Percentiles rank a stretch among this genome's conserved stretches.
Evolutionary conservation across 2,329 filamentous ascomycete species (phyloP).

Genomic region (Aspergillus caelatus): DNA sequence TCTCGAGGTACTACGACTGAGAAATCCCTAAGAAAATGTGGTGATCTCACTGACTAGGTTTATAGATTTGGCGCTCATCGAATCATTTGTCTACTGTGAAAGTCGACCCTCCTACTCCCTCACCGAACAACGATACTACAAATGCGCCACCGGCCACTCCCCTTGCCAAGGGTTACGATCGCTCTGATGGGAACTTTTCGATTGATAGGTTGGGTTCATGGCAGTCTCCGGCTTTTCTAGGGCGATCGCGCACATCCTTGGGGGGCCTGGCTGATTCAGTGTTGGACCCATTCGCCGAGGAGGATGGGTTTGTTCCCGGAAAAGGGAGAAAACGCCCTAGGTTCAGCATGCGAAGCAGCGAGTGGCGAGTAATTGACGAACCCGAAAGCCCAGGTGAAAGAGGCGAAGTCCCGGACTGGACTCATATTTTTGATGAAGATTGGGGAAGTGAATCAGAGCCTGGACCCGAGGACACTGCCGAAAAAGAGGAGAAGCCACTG

Average conservation of each 20-base stretch:
- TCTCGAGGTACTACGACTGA: slow-evolving; percentile 34
- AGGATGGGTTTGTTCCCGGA: slow-evolving; percentile 63
- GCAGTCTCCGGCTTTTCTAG: slow-evolving; percentile 78
- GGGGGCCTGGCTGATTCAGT: slow-evolving; percentile 66
- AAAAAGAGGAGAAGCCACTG: background rate
- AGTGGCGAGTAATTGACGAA: slow-evolving; percentile 75
- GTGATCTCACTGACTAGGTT: background rate
- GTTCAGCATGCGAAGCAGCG: slow-evolving; percentile 65
- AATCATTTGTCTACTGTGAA: slow-evolving; percentile 45
- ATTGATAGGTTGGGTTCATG: slow-evolving; percentile 57
- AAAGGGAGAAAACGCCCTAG: slow-evolving; percentile 70
- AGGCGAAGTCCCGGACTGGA: slow-evolving; percentile 36
- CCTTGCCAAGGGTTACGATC: slow-evolving; percentile 24
- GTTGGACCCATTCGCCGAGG: slow-evolving; percentile 68
- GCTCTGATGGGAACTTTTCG: slow-evolving; percentile 5
- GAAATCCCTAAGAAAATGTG: background rate
- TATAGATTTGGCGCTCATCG: slow-evolving; percentile 31
- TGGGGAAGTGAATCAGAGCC: slow-evolving; percentile 14
- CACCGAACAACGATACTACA: slow-evolving; percentile 24
- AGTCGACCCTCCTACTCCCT: slow-evolving; percentile 52
- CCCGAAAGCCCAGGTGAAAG: slow-evolving; percentile 69
- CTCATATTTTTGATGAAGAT: slow-evolving; percentile 30
- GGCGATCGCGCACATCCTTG: slow-evolving; percentile 69
- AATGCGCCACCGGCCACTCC: slow-evolving; percentile 29
- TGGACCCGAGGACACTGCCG: slow-evolving; percentile 14